A percentile compares a stretch with the other conserved stretches of the same genome.
These are phyloP conservation scores for Blepharisma japonicum DNA, from an alignment of 73 alveolate species.

Conservation along the genomic window DNA sequence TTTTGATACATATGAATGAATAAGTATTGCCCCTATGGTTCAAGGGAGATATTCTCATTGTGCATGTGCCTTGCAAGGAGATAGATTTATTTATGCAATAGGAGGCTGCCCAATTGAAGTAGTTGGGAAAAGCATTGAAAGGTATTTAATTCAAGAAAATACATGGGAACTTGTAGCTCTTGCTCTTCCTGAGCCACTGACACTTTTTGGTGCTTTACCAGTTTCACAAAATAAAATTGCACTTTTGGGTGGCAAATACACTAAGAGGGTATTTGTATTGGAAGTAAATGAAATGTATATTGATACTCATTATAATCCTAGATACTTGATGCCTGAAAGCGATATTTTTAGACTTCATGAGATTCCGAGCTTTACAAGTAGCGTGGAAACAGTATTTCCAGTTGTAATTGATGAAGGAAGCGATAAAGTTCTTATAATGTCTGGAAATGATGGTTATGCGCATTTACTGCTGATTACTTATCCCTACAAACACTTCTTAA, in stretches of 20 bases:
- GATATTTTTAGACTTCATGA: neutral
- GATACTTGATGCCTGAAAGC: neutral
- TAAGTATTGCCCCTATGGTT: neutral
- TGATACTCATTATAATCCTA: neutral
- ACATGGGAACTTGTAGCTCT: neutral
- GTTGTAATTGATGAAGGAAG: too few relatives aligned
- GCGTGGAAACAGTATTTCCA: too few relatives aligned
- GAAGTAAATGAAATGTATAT: neutral
- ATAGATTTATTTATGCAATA: neutral
- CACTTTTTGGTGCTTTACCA: neutral
- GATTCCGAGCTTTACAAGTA: too few relatives aligned
- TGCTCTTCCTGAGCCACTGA: neutral
- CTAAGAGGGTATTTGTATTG: neutral
- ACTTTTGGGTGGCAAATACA: conserved; percentile 6
- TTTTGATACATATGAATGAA: neutral
- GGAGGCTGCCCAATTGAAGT: conserved; percentile 16
- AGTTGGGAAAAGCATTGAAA: conserved; percentile 17
- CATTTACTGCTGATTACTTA: too few relatives aligned
- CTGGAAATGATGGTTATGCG: too few relatives aligned
- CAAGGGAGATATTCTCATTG: neutral
- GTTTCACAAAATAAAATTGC: conserved; percentile 2
- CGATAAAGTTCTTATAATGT: too few relatives aligned
- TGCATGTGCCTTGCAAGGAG: neutral
- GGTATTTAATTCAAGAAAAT: neutral
- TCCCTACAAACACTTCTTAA: too few relatives aligned